phyloP scores from a whole-genome alignment of 2,329 filamentous ascomycete species.

The Paraphaeosphaeria minitans region DNA sequence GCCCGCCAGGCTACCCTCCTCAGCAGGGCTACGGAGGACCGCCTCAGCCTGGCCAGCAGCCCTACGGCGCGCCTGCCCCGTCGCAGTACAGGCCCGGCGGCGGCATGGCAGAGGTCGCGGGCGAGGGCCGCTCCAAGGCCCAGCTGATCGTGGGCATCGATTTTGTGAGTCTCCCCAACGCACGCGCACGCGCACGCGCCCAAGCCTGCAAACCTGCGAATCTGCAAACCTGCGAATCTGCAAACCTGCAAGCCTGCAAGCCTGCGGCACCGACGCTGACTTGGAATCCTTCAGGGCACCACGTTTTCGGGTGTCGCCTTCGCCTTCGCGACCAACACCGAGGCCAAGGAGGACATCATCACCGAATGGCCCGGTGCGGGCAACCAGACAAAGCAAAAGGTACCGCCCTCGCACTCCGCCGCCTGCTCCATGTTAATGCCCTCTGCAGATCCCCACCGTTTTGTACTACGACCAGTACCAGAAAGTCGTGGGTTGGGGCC shows the following conservation, averaged over 20 bases:
- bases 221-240: background rate
- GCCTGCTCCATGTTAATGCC: constrained; percentile 3
- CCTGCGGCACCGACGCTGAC: constrained; percentile 25
- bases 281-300: constrained; percentile 68
- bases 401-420: constrained; percentile 45
- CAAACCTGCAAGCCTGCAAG: background rate
- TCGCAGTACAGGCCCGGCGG: constrained; percentile 38
- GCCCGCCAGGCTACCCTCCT: constrained; percentile 48
- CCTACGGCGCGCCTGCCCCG: constrained; percentile 31
- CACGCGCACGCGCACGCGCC: too few relatives aligned
- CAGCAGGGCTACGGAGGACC: constrained; percentile 44
- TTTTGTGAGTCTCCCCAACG: constrained; percentile 69
- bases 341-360: constrained; percentile 98
- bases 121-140: constrained; percentile 86
- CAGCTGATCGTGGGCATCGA: constrained; percentile 99
- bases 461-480: constrained; percentile 99
- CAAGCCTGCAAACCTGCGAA: constrained; percentile 5
- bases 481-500: constrained; percentile 99
- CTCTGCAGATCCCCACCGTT: constrained; percentile 89
- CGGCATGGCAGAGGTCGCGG: constrained; percentile 73
- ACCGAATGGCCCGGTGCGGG: constrained; percentile 98
- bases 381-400: constrained; percentile 98
- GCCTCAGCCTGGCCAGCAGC: constrained; percentile 27
- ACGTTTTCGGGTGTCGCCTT: constrained; percentile 98
- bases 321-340: constrained; percentile 90